Evolutionary conservation across 306 rosid species (phyloP), one percentile per base, ranked within the genome.

Genomic region (Rosa multiflora): DNA sequence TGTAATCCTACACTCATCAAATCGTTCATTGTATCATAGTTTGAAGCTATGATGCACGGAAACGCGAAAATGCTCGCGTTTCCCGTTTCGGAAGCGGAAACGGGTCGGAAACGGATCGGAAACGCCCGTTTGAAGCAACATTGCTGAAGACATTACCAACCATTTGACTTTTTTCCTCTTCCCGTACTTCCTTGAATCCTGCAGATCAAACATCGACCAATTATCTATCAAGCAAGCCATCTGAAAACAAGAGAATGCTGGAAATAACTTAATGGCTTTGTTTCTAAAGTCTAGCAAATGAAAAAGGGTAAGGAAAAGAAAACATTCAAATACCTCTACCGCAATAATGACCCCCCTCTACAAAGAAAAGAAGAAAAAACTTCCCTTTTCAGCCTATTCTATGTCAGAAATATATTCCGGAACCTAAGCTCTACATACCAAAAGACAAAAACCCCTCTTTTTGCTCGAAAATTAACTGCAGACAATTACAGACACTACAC

Each of bases 1-100:
- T 95, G 99, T 73, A 95, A 84, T 70, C 99, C 99, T 72, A 77
- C 94, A 82, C 96, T 95, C 99, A 93, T 95, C 55, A 93, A 79
- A 85, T 95, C 99, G 75, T 95, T 95, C 99, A 95, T 95, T 67
- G 88, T 61, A 83, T 95, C 99, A 32, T 93, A 93, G 67, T 59
- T 93, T n/a, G 93, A 84, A 80, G 99, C 97, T n/a, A n/a, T n/a
- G n/a, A n/a, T n/a, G n/a, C n/a, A n/a, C n/a, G n/a, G n/a, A n/a
- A n/a, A n/a, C n/a, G n/a, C n/a, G n/a, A n/a, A n/a, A n/a, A n/a
- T n/a, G n/a, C n/a, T n/a, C n/a, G n/a, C n/a, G n/a, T n/a, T n/a
- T n/a, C n/a, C n/a, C n/a, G n/a, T n/a, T n/a, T n/a, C n/a, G n/a
- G n/a, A n/a, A n/a, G n/a, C n/a, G n/a, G n/a, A n/a, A n/a, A n/a